Base-by-base conservation (phyloP, 192 early-diverging fungal genomes). In the Backusella sp. region DNA sequence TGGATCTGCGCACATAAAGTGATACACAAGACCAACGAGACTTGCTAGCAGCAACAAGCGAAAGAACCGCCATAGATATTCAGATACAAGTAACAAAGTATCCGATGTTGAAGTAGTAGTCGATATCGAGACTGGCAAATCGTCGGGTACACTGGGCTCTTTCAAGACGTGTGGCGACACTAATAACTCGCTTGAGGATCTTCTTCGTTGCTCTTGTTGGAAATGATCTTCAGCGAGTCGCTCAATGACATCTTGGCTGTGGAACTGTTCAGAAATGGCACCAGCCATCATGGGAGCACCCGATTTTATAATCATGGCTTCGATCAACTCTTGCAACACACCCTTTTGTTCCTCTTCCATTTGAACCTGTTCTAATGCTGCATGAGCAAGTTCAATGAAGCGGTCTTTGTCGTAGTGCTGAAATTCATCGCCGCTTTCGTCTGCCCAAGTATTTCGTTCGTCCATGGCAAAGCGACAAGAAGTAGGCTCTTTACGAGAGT, bases 161-260 rank as follows among this genome's bases (percentile, higher is more conserved):
- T 66, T 74, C 19, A 74, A 36, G 3, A 42, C 41, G 7, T 71
- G 59, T 6, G 37, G n/a, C 19, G 56, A 42, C 3, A 21, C 35
- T 35, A 62, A 46, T 65, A 56, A 32, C 7, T 76, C 75, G 23
- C 23, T 46, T 30, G 39, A 46, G 7, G 70, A 71, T 44, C 28
- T 26, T 49, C 70, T 71, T 71, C 70, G 56, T 26, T 72, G 76
- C 26, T 69, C 70, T 42, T 79, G 66, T 30, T 67, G n/a, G 17
- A 42, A 71, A 65, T 65, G 49, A 35, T 62, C 39, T 32, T 81
- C 80, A 17, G 80, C 80, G 3, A 77, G 52, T 68, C 73, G 73
- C 72, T 81, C 80, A 41, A 81, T 81, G 41, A 81, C 76, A 59
- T 81, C 80, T 49, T 81, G 80, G 44, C 80, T 81, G 19, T 76